Conservation (phyloP, 805 yeast genomes). For the Kuraishia borneana region DNA sequence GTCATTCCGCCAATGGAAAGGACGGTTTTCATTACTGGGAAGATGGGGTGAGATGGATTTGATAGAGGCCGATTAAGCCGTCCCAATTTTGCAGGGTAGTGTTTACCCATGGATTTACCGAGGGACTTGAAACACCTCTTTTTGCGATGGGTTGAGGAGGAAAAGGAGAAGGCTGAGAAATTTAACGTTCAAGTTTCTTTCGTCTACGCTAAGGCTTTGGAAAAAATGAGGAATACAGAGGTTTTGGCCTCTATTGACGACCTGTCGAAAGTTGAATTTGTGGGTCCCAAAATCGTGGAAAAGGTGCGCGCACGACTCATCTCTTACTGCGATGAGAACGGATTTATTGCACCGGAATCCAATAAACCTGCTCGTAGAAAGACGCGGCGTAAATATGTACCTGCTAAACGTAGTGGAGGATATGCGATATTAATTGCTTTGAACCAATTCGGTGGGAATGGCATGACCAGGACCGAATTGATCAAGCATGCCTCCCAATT, state of each 20-base stretch:
- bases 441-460: conserved; percentile 44
- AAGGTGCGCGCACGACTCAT: conserved; percentile 34
- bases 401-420: conserved; percentile 69
- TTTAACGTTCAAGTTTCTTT: conserved; percentile 41
- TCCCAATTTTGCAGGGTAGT: neutral
- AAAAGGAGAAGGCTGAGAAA: conserved; percentile 29
- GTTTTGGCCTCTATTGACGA: conserved; percentile 45
- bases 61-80: neutral
- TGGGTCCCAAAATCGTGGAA: conserved; percentile 63
- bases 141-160: conserved; percentile 47
- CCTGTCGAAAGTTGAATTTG: conserved; percentile 44
- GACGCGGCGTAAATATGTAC: conserved; percentile 40
- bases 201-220: conserved; percentile 46
- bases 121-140: conserved; percentile 40
- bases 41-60: no score
- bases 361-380: conserved; percentile 3
- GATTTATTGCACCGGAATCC: conserved; percentile 29
- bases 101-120: conserved; percentile 26
- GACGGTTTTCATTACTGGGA: conserved; percentile 9
- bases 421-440: conserved; percentile 69
- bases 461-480: conserved; percentile 55
- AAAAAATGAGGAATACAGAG: conserved; percentile 32
- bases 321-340: conserved; percentile 46
- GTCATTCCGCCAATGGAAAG: conserved; percentile 69
- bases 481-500: conserved; percentile 39